Conservation (phyloP, 345 rosid genomes). For the Brassica rapa region DNA sequence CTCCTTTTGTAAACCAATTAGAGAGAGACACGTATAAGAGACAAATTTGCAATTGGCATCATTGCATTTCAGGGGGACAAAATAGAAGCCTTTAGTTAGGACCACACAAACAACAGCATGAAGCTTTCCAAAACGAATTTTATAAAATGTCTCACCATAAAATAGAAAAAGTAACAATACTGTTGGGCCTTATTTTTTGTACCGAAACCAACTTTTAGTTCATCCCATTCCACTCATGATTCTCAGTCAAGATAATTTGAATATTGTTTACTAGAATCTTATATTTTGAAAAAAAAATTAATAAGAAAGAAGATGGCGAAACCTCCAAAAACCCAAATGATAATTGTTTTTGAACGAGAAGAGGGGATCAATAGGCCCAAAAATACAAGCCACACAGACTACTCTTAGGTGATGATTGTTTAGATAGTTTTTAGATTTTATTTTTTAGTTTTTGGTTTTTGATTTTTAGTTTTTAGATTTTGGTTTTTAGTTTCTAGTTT, state of each 20-base stretch:
- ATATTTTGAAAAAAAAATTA: background rate
- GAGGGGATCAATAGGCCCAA: background rate
- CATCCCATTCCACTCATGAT: slow-evolving; percentile 5
- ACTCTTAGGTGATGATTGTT: too few species aligned
- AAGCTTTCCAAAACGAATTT: slow-evolving; percentile 16
- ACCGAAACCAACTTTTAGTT: background rate
- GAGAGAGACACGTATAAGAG: slow-evolving; percentile 19
- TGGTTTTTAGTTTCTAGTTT: too few species aligned
- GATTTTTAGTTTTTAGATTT: too few species aligned
- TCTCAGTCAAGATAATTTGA: background rate
- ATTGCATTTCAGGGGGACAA: slow-evolving; percentile 37
- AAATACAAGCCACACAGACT: background rate
- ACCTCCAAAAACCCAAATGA: background rate
- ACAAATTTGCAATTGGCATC: slow-evolving; percentile 24
- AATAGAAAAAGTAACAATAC: slow-evolving; percentile 4
- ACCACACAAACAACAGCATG: slow-evolving; percentile 13
- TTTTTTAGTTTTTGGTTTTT: too few species aligned
- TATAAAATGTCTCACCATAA: background rate
- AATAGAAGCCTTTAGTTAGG: slow-evolving; percentile 26
- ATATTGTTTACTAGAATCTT: background rate
- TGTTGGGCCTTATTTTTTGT: background rate
- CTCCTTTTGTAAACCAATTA: slow-evolving; percentile 8
- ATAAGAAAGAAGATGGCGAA: background rate
- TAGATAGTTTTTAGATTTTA: too few species aligned
- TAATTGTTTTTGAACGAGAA: background rate